phyloP scores from a whole-genome alignment of 768 basidiomycete genomes.

The Mrakia hoshinonis region DNA sequence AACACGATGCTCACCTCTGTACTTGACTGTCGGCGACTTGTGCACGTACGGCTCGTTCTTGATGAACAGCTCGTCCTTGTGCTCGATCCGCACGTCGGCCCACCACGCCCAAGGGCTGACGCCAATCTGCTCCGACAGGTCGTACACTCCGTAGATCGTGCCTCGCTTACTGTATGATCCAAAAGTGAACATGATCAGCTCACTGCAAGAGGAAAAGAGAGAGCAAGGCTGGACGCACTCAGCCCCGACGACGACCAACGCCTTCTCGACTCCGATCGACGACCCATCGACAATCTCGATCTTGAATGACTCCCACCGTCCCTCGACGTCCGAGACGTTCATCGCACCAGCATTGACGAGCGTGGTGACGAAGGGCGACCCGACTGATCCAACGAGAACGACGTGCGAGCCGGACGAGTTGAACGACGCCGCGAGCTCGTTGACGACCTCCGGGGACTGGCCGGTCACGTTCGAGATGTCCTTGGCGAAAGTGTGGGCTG shows the following conservation, averaged over 20 bases:
- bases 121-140: conserved; percentile 63
- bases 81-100: conserved; percentile 63
- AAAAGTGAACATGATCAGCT: neutral
- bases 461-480: conserved; percentile 59
- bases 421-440: conserved; percentile 46
- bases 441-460: conserved; percentile 48
- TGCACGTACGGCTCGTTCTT: conserved; percentile 43
- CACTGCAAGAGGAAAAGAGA: neutral
- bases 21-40: conserved; percentile 59
- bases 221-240: conserved; percentile 42
- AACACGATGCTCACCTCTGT: conserved; percentile 50
- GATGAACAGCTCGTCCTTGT: conserved; percentile 48
- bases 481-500: conserved; percentile 51
- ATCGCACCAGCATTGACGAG: conserved; percentile 51
- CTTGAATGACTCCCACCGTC: conserved; percentile 60
- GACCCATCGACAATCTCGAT: conserved; percentile 51
- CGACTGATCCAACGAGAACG: conserved; percentile 60
- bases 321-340: conserved; percentile 53
- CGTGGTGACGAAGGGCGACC: conserved; percentile 51
- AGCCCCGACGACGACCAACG: conserved; percentile 60
- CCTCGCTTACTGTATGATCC: conserved; percentile 45
- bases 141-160: conserved; percentile 58
- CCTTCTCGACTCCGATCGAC: conserved; percentile 52
- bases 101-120: conserved; percentile 51
- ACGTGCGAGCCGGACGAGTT: conserved; percentile 46